Evolutionary conservation across 148 eudicot species (phyloP), one percentile per base, ranked within the genome.

Genomic region (Hydrangea macrophylla): DNA sequence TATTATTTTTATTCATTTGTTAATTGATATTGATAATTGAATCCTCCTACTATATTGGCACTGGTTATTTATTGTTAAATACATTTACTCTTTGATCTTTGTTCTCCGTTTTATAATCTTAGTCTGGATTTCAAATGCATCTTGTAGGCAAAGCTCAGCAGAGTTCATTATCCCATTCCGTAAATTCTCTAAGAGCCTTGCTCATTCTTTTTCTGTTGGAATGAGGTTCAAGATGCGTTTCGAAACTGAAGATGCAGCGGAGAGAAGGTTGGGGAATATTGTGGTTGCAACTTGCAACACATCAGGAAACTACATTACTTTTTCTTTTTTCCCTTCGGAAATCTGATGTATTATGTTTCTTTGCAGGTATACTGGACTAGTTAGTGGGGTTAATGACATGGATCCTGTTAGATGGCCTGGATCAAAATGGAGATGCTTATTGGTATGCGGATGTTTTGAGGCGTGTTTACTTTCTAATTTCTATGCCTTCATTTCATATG

Each of bases 351-450:
- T 45, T 6, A 50, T 24, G 65, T 50, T 55, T 25, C 64, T n/a
- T 65, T 54, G 59, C 79, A 86, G 89, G 86, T 86, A 68, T 73
- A 79, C 84, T 22, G 96, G 96, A 24, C 83, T 89, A 1, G 75
- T 89, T 58, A 75, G 83, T 31, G 92, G 96, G 58, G 70, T 81
- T 53, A 67, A 83, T 54, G 96, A 84, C 67, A 62, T 76, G n/a
- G 96, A 89, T 78, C 96, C 89, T 17, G 64, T 70, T 37, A 81
- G 88, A 48, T 89, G 96, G 96, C 83, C 88, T 28, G 88, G 96
- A 48, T 89, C 96, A 9, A 89, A 86, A 73, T 89, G 96, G 96
- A 86, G 81, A 73, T 82, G 88, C 86, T 63, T 89, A 55, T 70
- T 84, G 92, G 96, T 89, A 84, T 37, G 80, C 45, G 6, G 28